These are phyloP conservation scores for Aspergillus sp. DNA, from an alignment of 2,329 filamentous ascomycete species.

Conservation along the genomic window DNA sequence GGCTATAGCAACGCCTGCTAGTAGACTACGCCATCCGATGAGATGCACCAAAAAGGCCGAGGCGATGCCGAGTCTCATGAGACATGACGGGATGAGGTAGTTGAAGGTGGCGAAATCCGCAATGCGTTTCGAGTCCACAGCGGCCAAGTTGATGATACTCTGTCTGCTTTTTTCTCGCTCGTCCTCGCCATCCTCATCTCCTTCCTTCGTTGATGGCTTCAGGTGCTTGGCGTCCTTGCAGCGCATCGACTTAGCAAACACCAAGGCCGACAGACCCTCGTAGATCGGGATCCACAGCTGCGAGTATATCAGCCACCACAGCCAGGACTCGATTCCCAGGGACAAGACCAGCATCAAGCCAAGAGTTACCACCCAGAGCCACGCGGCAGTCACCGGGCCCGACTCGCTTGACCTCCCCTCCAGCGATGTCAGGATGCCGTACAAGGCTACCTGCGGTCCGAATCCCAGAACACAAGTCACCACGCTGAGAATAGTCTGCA, in stretches of 20 bases:
- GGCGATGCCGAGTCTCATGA: constrained; percentile 64
- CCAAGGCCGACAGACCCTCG: constrained; percentile 67
- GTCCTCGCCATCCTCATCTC: constrained; percentile 48
- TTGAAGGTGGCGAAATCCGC: constrained; percentile 66
- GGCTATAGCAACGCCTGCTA: constrained; percentile 65
- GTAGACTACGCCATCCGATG: constrained; percentile 68
- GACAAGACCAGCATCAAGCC: constrained; percentile 57
- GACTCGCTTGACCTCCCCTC: constrained; percentile 54
- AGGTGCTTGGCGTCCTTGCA: constrained; percentile 64
- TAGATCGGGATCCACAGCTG: constrained; percentile 66
- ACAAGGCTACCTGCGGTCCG: constrained; percentile 67
- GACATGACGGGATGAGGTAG: constrained; percentile 61
- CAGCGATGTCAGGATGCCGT: constrained; percentile 64
- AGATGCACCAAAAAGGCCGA: constrained; percentile 64
- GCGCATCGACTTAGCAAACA: constrained; percentile 75
- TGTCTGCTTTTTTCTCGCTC: constrained; percentile 59
- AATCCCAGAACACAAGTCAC: constrained; percentile 61
- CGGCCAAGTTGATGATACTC: constrained; percentile 72
- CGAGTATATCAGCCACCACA: constrained; percentile 66
- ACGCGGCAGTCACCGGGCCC: constrained; percentile 53
- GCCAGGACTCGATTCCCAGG: constrained; percentile 62
- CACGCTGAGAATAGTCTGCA: constrained; percentile 61
- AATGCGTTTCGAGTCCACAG: constrained; percentile 70
- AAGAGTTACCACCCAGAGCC: constrained; percentile 68
- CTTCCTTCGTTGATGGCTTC: constrained; percentile 40